Base-by-base conservation (phyloP, 2,329 filamentous ascomycete genomes). In the Pseudogymnoascus verrucosus region DNA sequence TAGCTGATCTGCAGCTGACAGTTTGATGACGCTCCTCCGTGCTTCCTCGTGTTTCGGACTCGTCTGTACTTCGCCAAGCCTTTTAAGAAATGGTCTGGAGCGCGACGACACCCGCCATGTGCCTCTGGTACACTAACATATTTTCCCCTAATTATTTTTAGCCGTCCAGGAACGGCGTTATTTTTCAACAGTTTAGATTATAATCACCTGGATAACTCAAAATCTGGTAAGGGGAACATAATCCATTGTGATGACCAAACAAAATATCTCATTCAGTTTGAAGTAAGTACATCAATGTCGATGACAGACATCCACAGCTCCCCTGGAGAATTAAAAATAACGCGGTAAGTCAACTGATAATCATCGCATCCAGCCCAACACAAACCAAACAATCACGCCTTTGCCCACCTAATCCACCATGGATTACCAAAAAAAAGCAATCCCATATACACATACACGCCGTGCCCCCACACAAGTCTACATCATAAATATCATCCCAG, bases 401-500 rank as follows among this genome's bases (percentile, higher is more conserved):
- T 57, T 57, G 51, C 28, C 51, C 51, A 57, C 51, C 51, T 57
- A 57, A 57, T 57, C 51, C 51, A 57, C 51, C 51, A 14, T 57
- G 51, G 51, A 57, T 57, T 57, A 57, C 51, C 51, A 57, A 34
- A 57, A 57, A 57, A 57, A 36, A 57, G 28, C 51, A 57, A 57
- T 57, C 51, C 51, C 28, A 57, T 57, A 57, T 57, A 57, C 51
- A 57, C 51, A 57, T 57, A 57, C 51, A 57, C 51, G 51, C 51
- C 51, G n/a, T 34, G 19, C 5, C 51, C 51, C 51, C 28, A 57
- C 51, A 36, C 51, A 57, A 57, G 51, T 57, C 51, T 57, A 57
- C 51, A 57, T 57, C 51, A 57, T 57, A 57, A 57, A 57, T 36
- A 57, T 57, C 51, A 57, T 57, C 51, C 51, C 51, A 57, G 51